phyloP scores from a whole-genome alignment of 2,329 filamentous ascomycete genomes.

The Thelonectria rubi region DNA sequence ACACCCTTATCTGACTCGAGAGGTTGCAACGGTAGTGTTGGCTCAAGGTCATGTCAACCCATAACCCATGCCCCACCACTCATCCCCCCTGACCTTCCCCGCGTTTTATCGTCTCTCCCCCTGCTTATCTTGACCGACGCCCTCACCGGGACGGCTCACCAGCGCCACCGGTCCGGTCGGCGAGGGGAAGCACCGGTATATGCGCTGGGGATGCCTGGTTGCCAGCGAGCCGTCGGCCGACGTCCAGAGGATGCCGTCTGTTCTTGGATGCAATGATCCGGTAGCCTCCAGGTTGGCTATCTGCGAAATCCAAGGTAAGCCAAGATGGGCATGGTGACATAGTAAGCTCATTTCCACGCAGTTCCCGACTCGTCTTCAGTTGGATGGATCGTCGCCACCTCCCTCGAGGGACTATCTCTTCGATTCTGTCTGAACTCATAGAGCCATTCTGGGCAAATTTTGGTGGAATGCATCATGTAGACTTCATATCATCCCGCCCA shows the following conservation, averaged over 20 bases:
- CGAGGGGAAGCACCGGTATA: not conserved
- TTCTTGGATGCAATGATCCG: not conserved
- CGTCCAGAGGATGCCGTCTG: not conserved
- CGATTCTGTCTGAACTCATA: too few species aligned
- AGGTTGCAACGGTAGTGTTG: not conserved
- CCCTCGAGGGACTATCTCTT: too few species aligned
- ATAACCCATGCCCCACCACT: not conserved
- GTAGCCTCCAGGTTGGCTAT: too few species aligned
- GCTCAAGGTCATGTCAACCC: not conserved
- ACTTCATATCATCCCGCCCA: too few species aligned
- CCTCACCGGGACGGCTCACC: not conserved
- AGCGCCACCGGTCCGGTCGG: not conserved
- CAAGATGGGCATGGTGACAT: too few species aligned
- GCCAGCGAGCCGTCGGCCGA: not conserved
- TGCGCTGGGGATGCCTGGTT: not conserved
- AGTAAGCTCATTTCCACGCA: too few species aligned
- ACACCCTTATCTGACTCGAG: not conserved
- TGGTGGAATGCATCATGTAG: too few species aligned
- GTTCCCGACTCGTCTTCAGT: too few species aligned
- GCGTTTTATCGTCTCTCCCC: not conserved
- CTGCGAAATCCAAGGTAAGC: too few species aligned
- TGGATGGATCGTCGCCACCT: too few species aligned
- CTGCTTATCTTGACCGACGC: not conserved
- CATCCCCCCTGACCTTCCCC: not conserved
- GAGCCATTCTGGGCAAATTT: too few species aligned